Evolutionary conservation across 2,329 filamentous ascomycete genomes (phyloP).

Genomic region (Sarocladium brachiariae): DNA sequence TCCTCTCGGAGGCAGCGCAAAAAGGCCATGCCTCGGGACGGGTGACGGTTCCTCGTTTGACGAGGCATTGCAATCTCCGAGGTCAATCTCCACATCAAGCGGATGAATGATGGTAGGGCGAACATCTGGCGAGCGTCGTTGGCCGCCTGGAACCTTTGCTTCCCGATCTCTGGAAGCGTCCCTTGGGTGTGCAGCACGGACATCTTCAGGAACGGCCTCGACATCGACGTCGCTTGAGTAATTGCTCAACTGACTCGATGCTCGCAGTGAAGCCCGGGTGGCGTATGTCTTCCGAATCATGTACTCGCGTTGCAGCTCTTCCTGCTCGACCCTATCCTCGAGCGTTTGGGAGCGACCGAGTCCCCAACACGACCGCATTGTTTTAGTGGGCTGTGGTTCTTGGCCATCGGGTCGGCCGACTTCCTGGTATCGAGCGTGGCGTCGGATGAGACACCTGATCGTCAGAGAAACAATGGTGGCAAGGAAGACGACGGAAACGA

Average conservation of each 20-base stretch:
- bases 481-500: slow-evolving; percentile 3
- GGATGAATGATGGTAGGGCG: slow-evolving; percentile 21
- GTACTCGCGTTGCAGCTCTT: slow-evolving; percentile 30
- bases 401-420: not conserved
- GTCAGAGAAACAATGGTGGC: slow-evolving; percentile 1
- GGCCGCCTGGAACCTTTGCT: slow-evolving; percentile 24
- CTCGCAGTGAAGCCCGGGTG: slow-evolving; percentile 18
- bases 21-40: not conserved
- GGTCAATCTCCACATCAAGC: slow-evolving; percentile 1
- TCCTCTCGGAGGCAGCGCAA: not conserved
- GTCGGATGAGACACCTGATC: slow-evolving; percentile 7
- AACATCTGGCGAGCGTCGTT: slow-evolving; percentile 19
- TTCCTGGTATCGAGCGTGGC: slow-evolving; percentile 1
- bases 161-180: slow-evolving; percentile 35
- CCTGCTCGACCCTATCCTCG: slow-evolving; percentile 20
- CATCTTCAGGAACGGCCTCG: too few relatives aligned
- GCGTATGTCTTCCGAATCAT: slow-evolving; percentile 40
- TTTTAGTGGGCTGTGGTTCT: not conserved
- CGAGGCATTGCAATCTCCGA: not conserved
- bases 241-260: not conserved
- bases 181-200: not conserved
- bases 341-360: not conserved
- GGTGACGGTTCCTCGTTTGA: not conserved
- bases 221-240: not conserved
- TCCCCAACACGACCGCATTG: not conserved